phyloP scores from a whole-genome alignment of 2,329 filamentous ascomycete species.

The Paraphoma sp. region DNA sequence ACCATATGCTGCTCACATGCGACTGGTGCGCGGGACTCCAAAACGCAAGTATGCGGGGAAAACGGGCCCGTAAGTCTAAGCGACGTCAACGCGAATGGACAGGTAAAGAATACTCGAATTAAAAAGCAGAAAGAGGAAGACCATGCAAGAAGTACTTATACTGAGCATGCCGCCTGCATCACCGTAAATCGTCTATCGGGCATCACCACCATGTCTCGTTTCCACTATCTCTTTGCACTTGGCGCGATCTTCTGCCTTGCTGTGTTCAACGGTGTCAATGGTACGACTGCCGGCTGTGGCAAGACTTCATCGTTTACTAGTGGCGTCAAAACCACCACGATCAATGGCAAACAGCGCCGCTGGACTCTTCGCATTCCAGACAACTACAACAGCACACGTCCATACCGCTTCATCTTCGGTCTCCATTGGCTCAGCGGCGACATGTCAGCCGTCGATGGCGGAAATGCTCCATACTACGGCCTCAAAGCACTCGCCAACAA shows the following conservation, averaged over 20 bases:
- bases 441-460: slow-evolving; percentile 42
- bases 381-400: slow-evolving; percentile 49
- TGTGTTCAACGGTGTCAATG: slow-evolving; percentile 9
- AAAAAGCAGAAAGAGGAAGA: background rate
- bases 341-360: slow-evolving; percentile 21
- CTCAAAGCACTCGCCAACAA: slow-evolving; percentile 45
- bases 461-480: slow-evolving; percentile 49
- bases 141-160: background rate
- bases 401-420: slow-evolving; percentile 53
- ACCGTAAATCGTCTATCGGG: background rate
- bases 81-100: background rate
- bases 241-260: slow-evolving; percentile 10
- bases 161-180: too few relatives aligned
- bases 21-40: background rate
- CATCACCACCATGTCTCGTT: slow-evolving; percentile 10
- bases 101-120: background rate
- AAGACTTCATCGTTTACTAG: slow-evolving; percentile 17
- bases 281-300: slow-evolving; percentile 17
- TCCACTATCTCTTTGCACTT: slow-evolving; percentile 9
- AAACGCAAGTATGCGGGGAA: background rate
- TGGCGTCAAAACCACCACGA: slow-evolving; percentile 25
- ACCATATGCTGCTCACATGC: background rate
- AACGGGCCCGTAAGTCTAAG: background rate
- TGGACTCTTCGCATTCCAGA: slow-evolving; percentile 38
- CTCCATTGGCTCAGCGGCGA: slow-evolving; percentile 53